Percentiles rank a stretch among this genome's conserved stretches.
phyloP scores from a whole-genome alignment of 1,139 yeast species.

The Taphrina populina region DNA sequence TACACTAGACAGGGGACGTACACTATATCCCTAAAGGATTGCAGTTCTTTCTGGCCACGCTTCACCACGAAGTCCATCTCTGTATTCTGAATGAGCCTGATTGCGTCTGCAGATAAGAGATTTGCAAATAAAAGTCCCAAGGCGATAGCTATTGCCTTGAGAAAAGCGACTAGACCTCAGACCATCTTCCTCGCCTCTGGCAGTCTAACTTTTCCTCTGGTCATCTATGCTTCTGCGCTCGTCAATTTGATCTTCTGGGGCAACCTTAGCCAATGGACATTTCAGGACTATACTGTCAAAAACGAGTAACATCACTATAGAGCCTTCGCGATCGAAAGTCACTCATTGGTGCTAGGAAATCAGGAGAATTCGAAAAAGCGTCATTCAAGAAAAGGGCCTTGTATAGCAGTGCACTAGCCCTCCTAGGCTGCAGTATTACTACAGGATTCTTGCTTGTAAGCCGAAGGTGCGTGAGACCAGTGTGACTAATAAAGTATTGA shows the following conservation, averaged over 20 bases:
- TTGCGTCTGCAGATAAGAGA: background rate
- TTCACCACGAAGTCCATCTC: no score
- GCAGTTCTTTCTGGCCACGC: no score
- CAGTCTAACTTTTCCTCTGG: conserved; percentile 11
- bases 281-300: conserved; percentile 19
- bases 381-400: conserved; percentile 1
- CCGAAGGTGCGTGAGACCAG: background rate
- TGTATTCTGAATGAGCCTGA: background rate
- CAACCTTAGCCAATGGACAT: conserved; percentile 24
- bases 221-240: conserved; percentile 22
- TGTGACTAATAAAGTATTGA: background rate
- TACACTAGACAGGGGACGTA: no score
- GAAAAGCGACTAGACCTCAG: conserved; percentile 6
- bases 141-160: conserved; percentile 19
- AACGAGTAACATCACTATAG: background rate
- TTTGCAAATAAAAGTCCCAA: conserved; percentile 5
- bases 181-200: conserved; percentile 26
- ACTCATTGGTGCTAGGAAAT: conserved; percentile 2
- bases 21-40: no score
- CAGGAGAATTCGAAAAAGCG: conserved; percentile 16
- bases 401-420: conserved; percentile 16
- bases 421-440: conserved; percentile 17
- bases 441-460: conserved; percentile 26
- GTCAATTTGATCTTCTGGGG: conserved; percentile 31
- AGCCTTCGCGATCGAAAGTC: background rate